phyloP scores from a whole-genome alignment of 306 rosid genomes.

The Malus sieversii region DNA sequence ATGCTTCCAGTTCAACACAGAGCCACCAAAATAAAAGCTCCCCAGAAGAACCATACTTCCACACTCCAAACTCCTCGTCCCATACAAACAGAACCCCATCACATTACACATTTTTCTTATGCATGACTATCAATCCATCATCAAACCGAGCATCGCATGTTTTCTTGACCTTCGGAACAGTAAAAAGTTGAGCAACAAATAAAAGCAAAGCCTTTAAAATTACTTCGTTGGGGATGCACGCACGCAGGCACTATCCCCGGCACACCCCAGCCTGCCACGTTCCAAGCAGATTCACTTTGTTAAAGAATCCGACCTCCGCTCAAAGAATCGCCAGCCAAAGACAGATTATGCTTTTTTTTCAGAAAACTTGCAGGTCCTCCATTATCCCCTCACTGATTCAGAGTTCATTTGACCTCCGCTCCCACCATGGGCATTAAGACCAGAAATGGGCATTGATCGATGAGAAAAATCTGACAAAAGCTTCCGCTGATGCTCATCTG shows the following conservation, averaged over 20 bases:
- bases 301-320: neutral
- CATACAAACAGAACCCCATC: slow-evolving; percentile 6
- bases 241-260: no score
- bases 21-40: slow-evolving; percentile 47
- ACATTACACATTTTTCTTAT: slow-evolving; percentile 38
- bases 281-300: neutral
- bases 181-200: slow-evolving; percentile 2
- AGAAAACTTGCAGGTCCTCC: neutral
- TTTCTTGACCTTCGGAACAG: slow-evolving; percentile 8
- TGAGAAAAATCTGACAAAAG: slow-evolving; percentile 73
- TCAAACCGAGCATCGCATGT: slow-evolving; percentile 21
- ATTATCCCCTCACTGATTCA: slow-evolving; percentile 56
- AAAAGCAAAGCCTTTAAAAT: slow-evolving; percentile 14
- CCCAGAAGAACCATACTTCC: slow-evolving; percentile 23
- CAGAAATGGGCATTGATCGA: slow-evolving; percentile 71
- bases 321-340: neutral
- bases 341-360: neutral
- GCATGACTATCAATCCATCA: slow-evolving; percentile 13
- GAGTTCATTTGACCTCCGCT: slow-evolving; percentile 58
- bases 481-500: slow-evolving; percentile 54
- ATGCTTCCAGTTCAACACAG: slow-evolving; percentile 30
- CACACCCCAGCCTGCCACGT: neutral
- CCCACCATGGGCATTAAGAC: slow-evolving; percentile 37
- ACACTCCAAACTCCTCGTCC: slow-evolving; percentile 8
- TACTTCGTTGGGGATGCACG: slow-evolving; percentile 9